phyloP scores from a whole-genome alignment of 495 filamentous ascomycete genomes.

The Oidiodendron maius region DNA sequence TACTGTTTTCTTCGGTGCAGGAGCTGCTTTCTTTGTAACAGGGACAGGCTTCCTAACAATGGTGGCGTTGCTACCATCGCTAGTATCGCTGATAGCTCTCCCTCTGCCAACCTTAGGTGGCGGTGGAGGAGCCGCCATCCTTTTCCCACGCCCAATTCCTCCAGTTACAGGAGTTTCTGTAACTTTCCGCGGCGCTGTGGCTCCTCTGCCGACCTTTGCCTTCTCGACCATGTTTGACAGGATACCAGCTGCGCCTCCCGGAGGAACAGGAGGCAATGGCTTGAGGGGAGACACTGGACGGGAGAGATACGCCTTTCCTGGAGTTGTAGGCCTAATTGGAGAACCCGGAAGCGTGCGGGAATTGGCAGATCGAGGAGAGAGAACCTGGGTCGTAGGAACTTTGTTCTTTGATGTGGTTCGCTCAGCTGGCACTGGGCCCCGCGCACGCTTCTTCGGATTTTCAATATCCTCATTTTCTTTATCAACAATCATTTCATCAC shows the following conservation, averaged over 20 bases:
- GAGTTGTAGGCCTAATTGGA: slow-evolving; percentile 41
- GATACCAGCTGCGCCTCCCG: slow-evolving; percentile 27
- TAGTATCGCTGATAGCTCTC: slow-evolving; percentile 40
- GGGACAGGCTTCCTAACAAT: slow-evolving; percentile 25
- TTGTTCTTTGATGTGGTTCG: slow-evolving; percentile 17
- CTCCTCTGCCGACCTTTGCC: slow-evolving; percentile 39
- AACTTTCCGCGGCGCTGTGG: slow-evolving; percentile 29
- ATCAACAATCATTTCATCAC: slow-evolving; percentile 59
- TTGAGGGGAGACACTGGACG: slow-evolving; percentile 51
- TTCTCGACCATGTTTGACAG: slow-evolving; percentile 58
- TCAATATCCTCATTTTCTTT: slow-evolving; percentile 72
- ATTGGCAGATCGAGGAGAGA: slow-evolving; percentile 79
- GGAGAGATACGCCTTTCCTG: slow-evolving; percentile 42
- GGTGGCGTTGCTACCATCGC: slow-evolving; percentile 41
- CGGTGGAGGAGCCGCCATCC: slow-evolving; percentile 28
- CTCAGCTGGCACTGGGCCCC: slow-evolving; percentile 26
- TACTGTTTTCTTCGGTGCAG: slow-evolving; percentile 27
- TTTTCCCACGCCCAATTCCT: slow-evolving; percentile 26
- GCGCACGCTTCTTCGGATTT: slow-evolving; percentile 51
- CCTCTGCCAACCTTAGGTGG: slow-evolving; percentile 33
- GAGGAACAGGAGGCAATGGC: slow-evolving; percentile 30
- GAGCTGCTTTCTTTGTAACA: slow-evolving; percentile 35
- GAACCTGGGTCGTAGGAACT: slow-evolving; percentile 43
- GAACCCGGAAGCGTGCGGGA: slow-evolving; percentile 61
- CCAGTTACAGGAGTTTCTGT: slow-evolving; percentile 23